Evolutionary conservation across 768 basidiomycete species (phyloP).

Genomic region (Leccinum ochraceum): DNA sequence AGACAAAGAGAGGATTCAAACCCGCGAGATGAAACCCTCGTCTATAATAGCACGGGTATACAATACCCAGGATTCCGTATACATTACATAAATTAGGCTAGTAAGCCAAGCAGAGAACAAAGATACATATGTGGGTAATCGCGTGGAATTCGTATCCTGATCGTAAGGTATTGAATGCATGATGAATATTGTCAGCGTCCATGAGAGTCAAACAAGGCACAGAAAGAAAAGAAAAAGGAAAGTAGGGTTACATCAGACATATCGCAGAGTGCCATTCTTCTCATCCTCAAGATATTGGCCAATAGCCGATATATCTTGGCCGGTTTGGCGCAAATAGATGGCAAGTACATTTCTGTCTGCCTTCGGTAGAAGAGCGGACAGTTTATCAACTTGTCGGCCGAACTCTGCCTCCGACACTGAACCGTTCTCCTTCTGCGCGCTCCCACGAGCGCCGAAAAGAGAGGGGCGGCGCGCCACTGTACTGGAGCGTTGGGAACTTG

Average conservation of each 20-base stretch:
- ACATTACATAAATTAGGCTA: constrained; percentile 19
- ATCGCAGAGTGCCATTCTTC: constrained; percentile 64
- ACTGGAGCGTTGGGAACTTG: constrained; percentile 33
- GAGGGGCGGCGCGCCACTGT: constrained; percentile 31
- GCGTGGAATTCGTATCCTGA: constrained; percentile 4
- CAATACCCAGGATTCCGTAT: constrained; percentile 1
- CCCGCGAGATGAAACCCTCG: constrained; percentile 36
- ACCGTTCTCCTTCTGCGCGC: constrained; percentile 4
- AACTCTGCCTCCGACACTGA: constrained; percentile 48
- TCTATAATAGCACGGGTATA: not conserved
- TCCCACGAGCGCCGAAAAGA: constrained; percentile 29
- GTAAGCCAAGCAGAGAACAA: constrained; percentile 15
- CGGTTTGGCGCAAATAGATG: constrained; percentile 70
- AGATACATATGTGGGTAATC: constrained; percentile 23
- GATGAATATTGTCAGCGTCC: constrained; percentile 12
- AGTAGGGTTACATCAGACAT: constrained; percentile 26
- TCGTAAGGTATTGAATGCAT: constrained; percentile 16
- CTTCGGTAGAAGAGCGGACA: constrained; percentile 69
- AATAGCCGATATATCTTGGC: constrained; percentile 83
- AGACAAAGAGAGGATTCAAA: constrained; percentile 47
- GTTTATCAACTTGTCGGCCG: constrained; percentile 65
- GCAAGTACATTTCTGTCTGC: constrained; percentile 68
- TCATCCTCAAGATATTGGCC: constrained; percentile 86
- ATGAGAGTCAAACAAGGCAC: constrained; percentile 4
- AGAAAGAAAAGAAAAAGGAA: constrained; percentile 8